Percentiles rank a stretch among this genome's conserved stretches.
Conservation (phyloP, 2,329 filamentous ascomycete species). For the Pseudogymnoascus sp. region DNA sequence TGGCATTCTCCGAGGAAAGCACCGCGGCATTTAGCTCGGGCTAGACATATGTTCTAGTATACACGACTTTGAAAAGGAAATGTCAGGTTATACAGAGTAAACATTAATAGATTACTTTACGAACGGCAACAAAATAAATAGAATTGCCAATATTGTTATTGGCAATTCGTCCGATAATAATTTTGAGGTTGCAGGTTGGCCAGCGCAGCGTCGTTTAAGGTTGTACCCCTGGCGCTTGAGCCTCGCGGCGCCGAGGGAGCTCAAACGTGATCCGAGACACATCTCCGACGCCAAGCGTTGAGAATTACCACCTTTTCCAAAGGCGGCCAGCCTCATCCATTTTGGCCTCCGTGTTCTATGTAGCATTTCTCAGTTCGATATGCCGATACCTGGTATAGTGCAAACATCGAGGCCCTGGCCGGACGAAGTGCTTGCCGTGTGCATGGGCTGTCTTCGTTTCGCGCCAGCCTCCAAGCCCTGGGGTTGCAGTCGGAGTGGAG, state of each 20-base stretch:
- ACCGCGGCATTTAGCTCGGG: not conserved
- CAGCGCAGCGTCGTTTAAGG: slow-evolving; percentile 1
- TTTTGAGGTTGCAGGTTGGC: not conserved
- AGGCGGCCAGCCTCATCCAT: not conserved
- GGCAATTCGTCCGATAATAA: not conserved
- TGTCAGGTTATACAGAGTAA: not conserved
- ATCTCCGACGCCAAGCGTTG: slow-evolving; percentile 37
- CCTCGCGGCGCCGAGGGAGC: slow-evolving; percentile 15
- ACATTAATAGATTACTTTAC: not conserved
- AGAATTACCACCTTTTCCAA: slow-evolving; percentile 3
- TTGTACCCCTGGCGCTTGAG: slow-evolving; percentile 8
- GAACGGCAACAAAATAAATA: not conserved
- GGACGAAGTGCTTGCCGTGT: slow-evolving; percentile 16
- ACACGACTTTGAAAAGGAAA: not conserved
- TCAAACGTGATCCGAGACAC: slow-evolving; percentile 45
- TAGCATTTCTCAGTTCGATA: not conserved
- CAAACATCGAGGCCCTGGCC: not conserved
- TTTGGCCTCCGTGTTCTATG: slow-evolving; percentile 2
- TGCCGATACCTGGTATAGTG: slow-evolving; percentile 7
- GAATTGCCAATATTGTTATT: not conserved
- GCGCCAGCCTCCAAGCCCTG: slow-evolving; percentile 33
- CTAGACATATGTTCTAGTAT: not conserved
- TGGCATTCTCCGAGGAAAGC: not conserved
- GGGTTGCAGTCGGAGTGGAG: slow-evolving; percentile 25
- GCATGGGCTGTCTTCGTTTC: slow-evolving; percentile 36